Evolutionary conservation across 495 filamentous ascomycete species (phyloP), one percentile per base, ranked within the genome.

Genomic region (Aspergillus conjunctus): DNA sequence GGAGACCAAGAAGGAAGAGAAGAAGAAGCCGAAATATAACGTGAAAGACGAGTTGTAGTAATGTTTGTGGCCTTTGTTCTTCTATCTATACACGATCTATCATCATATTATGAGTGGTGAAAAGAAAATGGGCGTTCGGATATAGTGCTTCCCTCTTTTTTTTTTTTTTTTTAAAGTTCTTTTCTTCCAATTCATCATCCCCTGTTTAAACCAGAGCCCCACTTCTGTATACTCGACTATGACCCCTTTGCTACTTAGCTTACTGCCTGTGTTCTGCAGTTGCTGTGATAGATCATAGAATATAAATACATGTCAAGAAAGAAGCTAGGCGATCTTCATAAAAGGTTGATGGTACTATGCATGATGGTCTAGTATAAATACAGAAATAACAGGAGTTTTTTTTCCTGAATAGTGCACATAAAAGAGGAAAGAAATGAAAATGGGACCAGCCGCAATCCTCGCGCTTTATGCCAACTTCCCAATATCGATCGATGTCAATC

Each of bases 31-130:
- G 30, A 68, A 71, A 11, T 58, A 66, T 45, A 68, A 68, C 48
- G 51, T 59, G 7, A 79, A 79, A 63, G 78, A 81, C 65, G 78
- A 81, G 66, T 65, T 81, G 63, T 81, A 68, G 70, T 62, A 9
- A 55, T 31, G 3, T 18, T 20, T 51, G 1, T 15, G 26, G 37
- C 9, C 37, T 41, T n/a, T 17, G 8, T 53, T 26, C 22, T 6
- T 52, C 7, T 53, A 53, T 33, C 26, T 53, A 17, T 56, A 56
- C 21, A 43, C 41, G 51, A 56, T 54, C 41, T 53, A 55, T 61
- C 50, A 49, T 55, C 37, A 33, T 43, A 49, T 43, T 45, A 10
- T 1, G 20, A 57, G 41, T 33, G 14, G 31, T 45, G 14, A 56
- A 54, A 51, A 51, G 34, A 59, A 53, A 22, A 49, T 54, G 32